Conservation (phyloP, 768 basidiomycete species). For the Fistulinella prunicolor region DNA sequence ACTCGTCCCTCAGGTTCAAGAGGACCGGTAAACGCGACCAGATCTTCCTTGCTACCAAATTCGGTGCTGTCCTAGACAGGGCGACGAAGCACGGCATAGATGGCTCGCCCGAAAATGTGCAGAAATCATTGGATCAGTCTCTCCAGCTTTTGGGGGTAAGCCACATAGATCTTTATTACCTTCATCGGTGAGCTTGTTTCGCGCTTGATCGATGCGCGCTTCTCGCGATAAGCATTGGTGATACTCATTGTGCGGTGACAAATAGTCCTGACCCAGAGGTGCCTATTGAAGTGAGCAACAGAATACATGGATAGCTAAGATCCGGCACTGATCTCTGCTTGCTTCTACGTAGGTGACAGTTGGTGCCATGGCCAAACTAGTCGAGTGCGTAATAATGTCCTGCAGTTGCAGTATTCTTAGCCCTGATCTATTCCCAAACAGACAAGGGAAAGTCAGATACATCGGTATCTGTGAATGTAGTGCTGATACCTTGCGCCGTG, state of each 20-base stretch:
- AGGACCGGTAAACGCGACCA: slow-evolving; percentile 42
- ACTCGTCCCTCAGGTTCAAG: slow-evolving; percentile 49
- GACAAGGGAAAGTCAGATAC: slow-evolving; percentile 42
- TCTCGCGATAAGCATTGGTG: neutral
- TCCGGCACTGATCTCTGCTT: neutral
- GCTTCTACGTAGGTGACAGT: slow-evolving; percentile 35
- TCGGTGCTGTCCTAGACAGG: slow-evolving; percentile 35
- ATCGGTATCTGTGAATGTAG: slow-evolving; percentile 55
- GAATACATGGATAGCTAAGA: neutral
- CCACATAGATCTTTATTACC: slow-evolving; percentile 45
- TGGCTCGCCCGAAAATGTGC: slow-evolving; percentile 43
- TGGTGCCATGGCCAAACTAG: slow-evolving; percentile 49
- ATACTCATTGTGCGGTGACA: neutral
- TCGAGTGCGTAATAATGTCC: slow-evolving; percentile 36
- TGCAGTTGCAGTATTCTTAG: neutral
- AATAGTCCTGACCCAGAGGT: slow-evolving; percentile 38
- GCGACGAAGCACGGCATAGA: slow-evolving; percentile 21
- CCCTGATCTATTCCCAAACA: slow-evolving; percentile 16
- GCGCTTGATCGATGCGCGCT: too few relatives aligned
- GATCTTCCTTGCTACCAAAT: slow-evolving; percentile 65
- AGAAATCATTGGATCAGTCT: slow-evolving; percentile 36
- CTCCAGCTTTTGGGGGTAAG: slow-evolving; percentile 42
- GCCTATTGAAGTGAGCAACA: slow-evolving; percentile 44
- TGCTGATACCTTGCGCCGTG: slow-evolving; percentile 45
- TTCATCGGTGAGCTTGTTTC: slow-evolving; percentile 35